Base-by-base conservation (phyloP, 2,329 filamentous ascomycete species). In the Diaporthe aspalathi region DNA sequence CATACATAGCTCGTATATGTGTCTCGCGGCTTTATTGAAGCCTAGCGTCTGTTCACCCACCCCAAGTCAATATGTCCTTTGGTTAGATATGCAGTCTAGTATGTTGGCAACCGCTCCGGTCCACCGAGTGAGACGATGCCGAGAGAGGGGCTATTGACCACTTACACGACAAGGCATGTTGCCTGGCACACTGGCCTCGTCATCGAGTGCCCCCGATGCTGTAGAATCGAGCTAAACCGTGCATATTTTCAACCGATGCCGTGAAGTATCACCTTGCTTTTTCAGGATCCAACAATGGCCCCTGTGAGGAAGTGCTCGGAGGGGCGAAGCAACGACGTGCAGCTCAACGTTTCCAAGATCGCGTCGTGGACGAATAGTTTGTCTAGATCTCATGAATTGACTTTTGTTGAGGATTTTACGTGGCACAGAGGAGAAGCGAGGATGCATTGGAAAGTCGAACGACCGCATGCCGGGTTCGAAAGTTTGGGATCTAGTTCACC, bases 401-500 rank as follows among this genome's bases (percentile, higher is more conserved):
- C 60, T 65, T n/a, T 65, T 65, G 60, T 65, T 65, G 60, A 45
- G 60, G 8, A 45, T 65, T 65, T 65, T 24, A 65, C 29, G 45
- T 50, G 45, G 27, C 60, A 65, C n/a, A 27, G 43, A 38, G 43
- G 60, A 29, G 60, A 50, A 45, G 50, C n/a, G 29, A 65, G 38
- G 24, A 24, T n/a, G 27, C n/a, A 14, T 6, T 9, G 24, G 5
- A 43, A 63, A 20, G 20, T 12, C 16, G 17, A 24, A 27, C n/a
- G n/a, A 14, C 29, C n/a, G 38, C n/a, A 65, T 38, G 60, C 60
- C 17, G 22, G 7, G 11, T 3, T 50, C 43, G 45, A 65, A 24
- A 35, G 16, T 17, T 20, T 49, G 17, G 20, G 17, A 20, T 35
- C 29, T 65, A 38, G 43, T 50, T 11, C 14, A 27, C n/a, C 4